phyloP scores from a whole-genome alignment of 305 asterid genomes.

The Stenogyne calaminthoides region DNA sequence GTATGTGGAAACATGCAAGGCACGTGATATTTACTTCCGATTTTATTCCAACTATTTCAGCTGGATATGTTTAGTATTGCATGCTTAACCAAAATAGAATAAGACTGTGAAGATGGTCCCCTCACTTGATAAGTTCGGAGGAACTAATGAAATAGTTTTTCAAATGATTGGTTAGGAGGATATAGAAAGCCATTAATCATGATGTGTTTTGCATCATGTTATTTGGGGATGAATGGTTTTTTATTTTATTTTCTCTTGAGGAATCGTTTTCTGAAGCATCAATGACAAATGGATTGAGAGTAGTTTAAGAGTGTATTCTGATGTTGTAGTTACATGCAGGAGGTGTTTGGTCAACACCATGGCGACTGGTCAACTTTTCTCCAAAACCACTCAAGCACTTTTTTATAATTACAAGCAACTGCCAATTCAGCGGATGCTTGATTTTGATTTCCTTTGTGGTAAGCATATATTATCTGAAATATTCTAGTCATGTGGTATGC shows the following conservation, averaged over 20 bases:
- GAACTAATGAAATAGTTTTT: background rate
- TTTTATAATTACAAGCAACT: slow-evolving; percentile 93
- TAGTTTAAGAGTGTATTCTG: slow-evolving; percentile 22
- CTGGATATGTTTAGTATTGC: slow-evolving; percentile 3
- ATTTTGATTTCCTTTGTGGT: slow-evolving; percentile 99
- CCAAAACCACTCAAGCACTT: slow-evolving; percentile 88
- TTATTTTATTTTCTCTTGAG: slow-evolving; percentile 21
- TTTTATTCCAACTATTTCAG: background rate
- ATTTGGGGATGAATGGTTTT: background rate
- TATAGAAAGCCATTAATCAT: background rate
- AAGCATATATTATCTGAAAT: slow-evolving; percentile 19
- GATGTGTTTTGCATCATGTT: slow-evolving; percentile 9
- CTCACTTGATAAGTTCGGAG: background rate
- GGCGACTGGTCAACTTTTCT: slow-evolving; percentile 96
- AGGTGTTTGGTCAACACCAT: slow-evolving; percentile 49
- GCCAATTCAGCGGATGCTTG: slow-evolving; percentile 99
- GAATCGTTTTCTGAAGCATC: slow-evolving; percentile 12
- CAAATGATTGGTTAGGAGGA: slow-evolving; percentile 14
- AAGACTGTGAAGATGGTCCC: background rate
- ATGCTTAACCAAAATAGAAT: slow-evolving; percentile 20
- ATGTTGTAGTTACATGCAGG: slow-evolving; percentile 40
- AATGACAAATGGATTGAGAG: background rate
- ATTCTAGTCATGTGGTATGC: slow-evolving; percentile 18
- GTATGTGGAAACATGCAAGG: background rate
- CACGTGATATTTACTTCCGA: slow-evolving; percentile 8